Base-by-base conservation (phyloP, 768 basidiomycete genomes). In the Suillus placidus region DNA sequence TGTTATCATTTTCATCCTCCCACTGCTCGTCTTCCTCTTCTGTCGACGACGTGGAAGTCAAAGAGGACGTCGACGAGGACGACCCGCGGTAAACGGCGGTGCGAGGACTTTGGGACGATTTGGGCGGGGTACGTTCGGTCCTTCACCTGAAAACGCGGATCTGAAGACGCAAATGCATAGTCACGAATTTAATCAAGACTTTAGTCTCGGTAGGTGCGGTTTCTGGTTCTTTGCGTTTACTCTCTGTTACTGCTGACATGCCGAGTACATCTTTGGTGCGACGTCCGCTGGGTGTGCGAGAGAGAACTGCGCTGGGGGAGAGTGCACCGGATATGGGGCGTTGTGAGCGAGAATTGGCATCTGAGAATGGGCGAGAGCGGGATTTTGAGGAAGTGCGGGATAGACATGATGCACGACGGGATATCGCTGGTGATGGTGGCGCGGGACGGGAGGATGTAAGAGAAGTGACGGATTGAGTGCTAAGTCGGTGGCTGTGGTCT, bases 371-470 rank as follows among this genome's bases (percentile, higher is more conserved):
- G 3, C 74, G 54, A 0, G 75, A 70, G 13, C 65, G 64, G 6
- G 67, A 64, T 26, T 43, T 65, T 16, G 69, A 77, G 8, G 76
- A 73, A 0, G 68, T 10, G 14, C 75, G 74, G 5, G 75, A 76
- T 8, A 74, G 55, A 12, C 72, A 70, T 13, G 83, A 83, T 57
- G 76, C 61, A 64, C 78, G 66, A 42, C 86, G 82, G 0, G 86
- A 86, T 6, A 80, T 64, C 0, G 80, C 84, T 18, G 88, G 88
- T 2, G 87, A 88, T 5, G 84, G 84, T 0, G 88, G 88, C 0
- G 88, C 88, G 40, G 87, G 87, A 6, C 88, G 85, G 0, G 82
- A 82, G 14, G 83, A 82, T 0, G 79, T 79, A 67, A 80, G 83
- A 60, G 75, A 80, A 54, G 56, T 73, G 13, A 67, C 62, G 8